These are phyloP conservation scores for Friedmanniomyces simplex DNA, from an alignment of 495 filamentous ascomycete species.

Conservation along the genomic window DNA sequence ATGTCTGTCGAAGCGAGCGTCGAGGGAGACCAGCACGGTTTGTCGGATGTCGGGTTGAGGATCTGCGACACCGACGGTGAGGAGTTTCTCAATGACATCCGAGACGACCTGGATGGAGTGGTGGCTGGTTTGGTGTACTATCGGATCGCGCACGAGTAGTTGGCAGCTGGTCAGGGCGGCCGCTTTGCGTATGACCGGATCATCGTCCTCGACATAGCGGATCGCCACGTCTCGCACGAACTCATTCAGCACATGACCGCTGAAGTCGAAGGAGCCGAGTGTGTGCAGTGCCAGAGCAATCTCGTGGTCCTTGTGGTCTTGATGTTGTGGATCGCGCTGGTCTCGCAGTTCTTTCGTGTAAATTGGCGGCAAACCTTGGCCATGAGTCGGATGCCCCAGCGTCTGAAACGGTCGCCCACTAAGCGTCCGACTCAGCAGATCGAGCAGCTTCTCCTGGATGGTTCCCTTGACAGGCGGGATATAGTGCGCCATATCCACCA, in stretches of 20 bases:
- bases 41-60: slow-evolving; percentile 76
- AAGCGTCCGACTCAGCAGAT: slow-evolving; percentile 89
- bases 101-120: slow-evolving; percentile 94
- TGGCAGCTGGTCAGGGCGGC: slow-evolving; percentile 96
- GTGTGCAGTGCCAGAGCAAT: slow-evolving; percentile 88
- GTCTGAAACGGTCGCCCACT: slow-evolving; percentile 86
- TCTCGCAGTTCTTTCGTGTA: slow-evolving; percentile 57
- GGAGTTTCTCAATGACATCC: slow-evolving; percentile 90
- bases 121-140: slow-evolving; percentile 92
- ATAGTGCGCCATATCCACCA: slow-evolving; percentile 98
- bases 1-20: slow-evolving; percentile 89
- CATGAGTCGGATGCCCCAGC: slow-evolving; percentile 71
- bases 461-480: slow-evolving; percentile 85
- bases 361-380: slow-evolving; percentile 56
- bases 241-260: slow-evolving; percentile 84
- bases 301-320: slow-evolving; percentile 72
- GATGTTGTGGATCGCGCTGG: slow-evolving; percentile 59
- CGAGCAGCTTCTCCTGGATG: slow-evolving; percentile 86
- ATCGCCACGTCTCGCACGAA: slow-evolving; percentile 98
- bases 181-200: slow-evolving; percentile 84
- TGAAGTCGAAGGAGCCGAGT: slow-evolving; percentile 92
- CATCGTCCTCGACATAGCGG: slow-evolving; percentile 92
- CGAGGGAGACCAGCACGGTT: slow-evolving; percentile 78
- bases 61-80: slow-evolving; percentile 90
- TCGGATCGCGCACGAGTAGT: slow-evolving; percentile 88